Evolutionary conservation across 2,329 filamentous ascomycete genomes (phyloP).

Genomic region (Capronia americana): DNA sequence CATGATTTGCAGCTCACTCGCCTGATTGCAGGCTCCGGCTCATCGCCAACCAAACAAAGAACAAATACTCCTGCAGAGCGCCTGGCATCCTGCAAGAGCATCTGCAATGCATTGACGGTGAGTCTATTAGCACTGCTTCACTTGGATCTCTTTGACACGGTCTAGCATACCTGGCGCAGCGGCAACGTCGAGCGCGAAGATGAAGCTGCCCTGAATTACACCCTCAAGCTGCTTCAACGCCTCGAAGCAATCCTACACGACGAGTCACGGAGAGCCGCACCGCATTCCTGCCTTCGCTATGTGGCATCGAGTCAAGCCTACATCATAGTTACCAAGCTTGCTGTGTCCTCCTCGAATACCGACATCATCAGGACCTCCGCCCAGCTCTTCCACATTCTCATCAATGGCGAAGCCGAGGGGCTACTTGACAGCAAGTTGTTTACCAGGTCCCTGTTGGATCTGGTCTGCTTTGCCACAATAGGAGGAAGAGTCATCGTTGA

Average conservation of each 20-base stretch:
- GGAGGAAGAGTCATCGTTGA: slow-evolving; percentile 71
- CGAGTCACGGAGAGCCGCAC: slow-evolving; percentile 84
- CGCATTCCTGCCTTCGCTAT: slow-evolving; percentile 90
- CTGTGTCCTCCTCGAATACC: slow-evolving; percentile 81
- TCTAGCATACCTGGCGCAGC: slow-evolving; percentile 66
- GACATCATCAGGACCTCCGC: slow-evolving; percentile 85
- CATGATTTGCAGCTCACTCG: slow-evolving; percentile 60
- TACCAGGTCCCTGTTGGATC: slow-evolving; percentile 82
- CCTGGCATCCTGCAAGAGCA: slow-evolving; percentile 65
- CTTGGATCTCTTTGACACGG: slow-evolving; percentile 21
- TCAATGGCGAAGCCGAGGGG: slow-evolving; percentile 95
- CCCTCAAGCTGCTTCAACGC: slow-evolving; percentile 61
- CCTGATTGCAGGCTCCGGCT: slow-evolving; percentile 63
- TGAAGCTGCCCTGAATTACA: slow-evolving; percentile 56
- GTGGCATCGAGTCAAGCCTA: slow-evolving; percentile 87
- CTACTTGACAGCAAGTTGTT: slow-evolving; percentile 88
- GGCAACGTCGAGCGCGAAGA: slow-evolving; percentile 59
- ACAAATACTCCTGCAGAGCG: slow-evolving; percentile 65
- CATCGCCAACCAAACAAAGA: slow-evolving; percentile 56
- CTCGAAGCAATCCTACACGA: slow-evolving; percentile 76
- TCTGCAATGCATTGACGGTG: slow-evolving; percentile 66
- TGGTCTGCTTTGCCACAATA: slow-evolving; percentile 70
- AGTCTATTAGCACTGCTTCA: slow-evolving; percentile 4
- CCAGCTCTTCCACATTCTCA: slow-evolving; percentile 84
- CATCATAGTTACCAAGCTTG: slow-evolving; percentile 85